A percentile compares a stretch with the other conserved stretches of the same genome.
These are phyloP conservation scores for Globisporangium acanthophoron DNA, from an alignment of 352 stramenopile genomes.

Conservation along the genomic window DNA sequence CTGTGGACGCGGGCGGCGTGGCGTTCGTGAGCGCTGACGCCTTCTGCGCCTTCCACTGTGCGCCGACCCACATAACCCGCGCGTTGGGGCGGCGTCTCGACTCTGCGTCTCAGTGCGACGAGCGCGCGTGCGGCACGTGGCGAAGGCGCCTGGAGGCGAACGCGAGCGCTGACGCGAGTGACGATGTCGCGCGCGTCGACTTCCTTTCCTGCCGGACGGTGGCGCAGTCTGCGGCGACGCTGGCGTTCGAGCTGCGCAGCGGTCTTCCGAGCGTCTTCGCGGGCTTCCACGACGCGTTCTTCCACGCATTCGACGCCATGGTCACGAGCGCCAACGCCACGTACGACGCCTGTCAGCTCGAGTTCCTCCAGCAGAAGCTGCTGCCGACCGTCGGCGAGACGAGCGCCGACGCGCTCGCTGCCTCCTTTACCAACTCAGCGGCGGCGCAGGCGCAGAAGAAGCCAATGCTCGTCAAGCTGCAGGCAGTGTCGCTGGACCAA, in stretches of 20 bases:
- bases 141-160: slow-evolving; percentile 4
- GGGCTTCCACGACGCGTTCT: slow-evolving; percentile 58
- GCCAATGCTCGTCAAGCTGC: slow-evolving; percentile 53
- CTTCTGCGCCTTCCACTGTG: slow-evolving; percentile 62
- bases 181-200: slow-evolving; percentile 20
- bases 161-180: background rate
- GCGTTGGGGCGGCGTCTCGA: slow-evolving; percentile 8
- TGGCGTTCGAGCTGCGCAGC: slow-evolving; percentile 34
- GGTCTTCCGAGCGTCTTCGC: slow-evolving; percentile 33
- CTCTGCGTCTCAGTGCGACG: slow-evolving; percentile 11
- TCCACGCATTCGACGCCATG: slow-evolving; percentile 61
- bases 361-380: slow-evolving; percentile 58
- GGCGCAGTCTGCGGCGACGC: slow-evolving; percentile 22
- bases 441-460: slow-evolving; percentile 11
- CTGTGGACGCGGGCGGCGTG: slow-evolving; percentile 32
- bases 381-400: slow-evolving; percentile 32
- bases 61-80: slow-evolving; percentile 15
- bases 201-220: slow-evolving; percentile 35
- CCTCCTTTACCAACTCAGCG: slow-evolving; percentile 10
- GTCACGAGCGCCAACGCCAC: slow-evolving; percentile 46
- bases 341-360: slow-evolving; percentile 55
- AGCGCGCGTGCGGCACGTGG: slow-evolving; percentile 16
- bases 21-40: slow-evolving; percentile 33
- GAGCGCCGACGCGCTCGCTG: slow-evolving; percentile 14
- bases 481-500: slow-evolving; percentile 23